A percentile compares a stretch with the other conserved stretches of the same genome.
These are phyloP conservation scores for Hypomyces perniciosus DNA, from an alignment of 2,329 filamentous ascomycete genomes.

Conservation along the genomic window DNA sequence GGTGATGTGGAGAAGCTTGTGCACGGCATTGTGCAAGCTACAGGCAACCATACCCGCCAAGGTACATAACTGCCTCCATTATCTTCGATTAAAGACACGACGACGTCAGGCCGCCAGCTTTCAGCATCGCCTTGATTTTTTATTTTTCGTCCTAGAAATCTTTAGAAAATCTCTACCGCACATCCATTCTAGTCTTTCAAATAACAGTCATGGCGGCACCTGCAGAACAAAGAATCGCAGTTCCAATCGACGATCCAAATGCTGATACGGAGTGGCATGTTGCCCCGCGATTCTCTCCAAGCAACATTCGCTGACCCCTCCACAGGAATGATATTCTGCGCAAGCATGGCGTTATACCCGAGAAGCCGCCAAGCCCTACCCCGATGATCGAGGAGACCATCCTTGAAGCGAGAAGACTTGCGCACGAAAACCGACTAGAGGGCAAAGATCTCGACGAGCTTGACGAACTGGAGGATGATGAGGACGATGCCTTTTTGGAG, in stretches of 20 bases:
- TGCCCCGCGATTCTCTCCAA: conserved; percentile 19
- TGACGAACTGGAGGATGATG: conserved; percentile 87
- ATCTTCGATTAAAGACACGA: too few species aligned
- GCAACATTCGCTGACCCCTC: conserved; percentile 20
- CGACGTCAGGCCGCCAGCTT: neutral
- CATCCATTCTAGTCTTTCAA: neutral
- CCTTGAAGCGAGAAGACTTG: conserved; percentile 71
- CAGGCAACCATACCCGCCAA: neutral
- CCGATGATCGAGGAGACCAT: conserved; percentile 95
- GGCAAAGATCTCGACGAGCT: conserved; percentile 93
- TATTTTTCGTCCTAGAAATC: too few species aligned
- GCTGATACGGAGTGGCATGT: conserved; percentile 93
- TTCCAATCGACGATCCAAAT: conserved; percentile 91
- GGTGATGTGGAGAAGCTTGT: conserved; percentile 8
- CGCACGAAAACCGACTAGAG: conserved; percentile 87
- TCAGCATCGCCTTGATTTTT: neutral
- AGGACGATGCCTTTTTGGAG: conserved; percentile 88
- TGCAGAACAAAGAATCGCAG: conserved; percentile 59
- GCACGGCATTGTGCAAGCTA: conserved; percentile 12
- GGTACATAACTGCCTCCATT: too few species aligned
- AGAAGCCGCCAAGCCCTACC: conserved; percentile 92
- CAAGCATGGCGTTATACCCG: conserved; percentile 94
- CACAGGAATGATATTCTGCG: conserved; percentile 94
- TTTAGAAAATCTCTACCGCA: too few species aligned
- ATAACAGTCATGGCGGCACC: conserved; percentile 51